Base-by-base conservation (phyloP, 2,329 filamentous ascomycete species). In the Diaporthe velutina region DNA sequence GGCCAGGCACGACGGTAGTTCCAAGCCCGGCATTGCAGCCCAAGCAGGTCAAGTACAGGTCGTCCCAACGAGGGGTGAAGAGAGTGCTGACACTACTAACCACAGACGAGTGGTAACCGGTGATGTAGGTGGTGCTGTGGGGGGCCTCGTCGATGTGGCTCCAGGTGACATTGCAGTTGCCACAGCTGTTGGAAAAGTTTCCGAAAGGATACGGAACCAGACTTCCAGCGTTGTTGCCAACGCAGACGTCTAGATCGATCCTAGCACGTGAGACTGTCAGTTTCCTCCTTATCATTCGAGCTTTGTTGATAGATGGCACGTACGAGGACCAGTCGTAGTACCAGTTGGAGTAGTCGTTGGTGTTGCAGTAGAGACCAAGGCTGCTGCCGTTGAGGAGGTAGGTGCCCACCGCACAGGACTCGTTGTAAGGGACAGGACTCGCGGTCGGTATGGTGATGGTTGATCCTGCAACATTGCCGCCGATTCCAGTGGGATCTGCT, bases 251-350 rank as follows among this genome's bases (percentile, higher is more conserved):
- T 25, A 84, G 82, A 54, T 86, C 79, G 74, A 86, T 80, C 82
- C 84, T 85, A 40, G 45, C 3, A 22, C 30, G 15, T 25, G 40
- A 28, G 28, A 38, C 40, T 75, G 72, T 74, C 35, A 71, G 73
- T 70, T 1, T 1, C 40, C 9, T 60, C n/a, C 17, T 22, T 10
- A 64, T 22, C 30, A 42, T 54, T 3, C 28, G 22, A 30, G 40
- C 22, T 48, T 48, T 35, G 7, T 10, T 48, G 28, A 33, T 48
- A 33, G 15, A 38, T 13, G 19, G 48, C 42, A 17, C 78, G 77
- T 78, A 84, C 84, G 82, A 84, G 17, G 84, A 82, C 83, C 84
- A 86, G 70, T 84, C 83, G 77, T 85, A 86, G 30, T 79, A 81
- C 73, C 79, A 85, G 8, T 79, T 55, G 1, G 75, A 79, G 75